Base-by-base conservation (phyloP, 148 eudicot genomes). In the Nepenthes mirabilis region DNA sequence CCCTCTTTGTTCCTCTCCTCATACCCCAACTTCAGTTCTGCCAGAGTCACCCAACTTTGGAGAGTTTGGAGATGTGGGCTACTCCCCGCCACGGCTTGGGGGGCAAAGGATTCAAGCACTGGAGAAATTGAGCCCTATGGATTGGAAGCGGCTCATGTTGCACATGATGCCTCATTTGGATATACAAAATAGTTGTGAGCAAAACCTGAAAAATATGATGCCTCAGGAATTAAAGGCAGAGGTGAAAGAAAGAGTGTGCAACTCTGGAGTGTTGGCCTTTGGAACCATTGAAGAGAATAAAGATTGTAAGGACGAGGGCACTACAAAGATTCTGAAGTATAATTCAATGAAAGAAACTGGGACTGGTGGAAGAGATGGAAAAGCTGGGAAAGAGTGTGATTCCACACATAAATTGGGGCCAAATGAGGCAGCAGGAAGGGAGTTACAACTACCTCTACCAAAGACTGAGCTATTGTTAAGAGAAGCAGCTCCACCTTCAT, bases 11-110 rank as follows among this genome's bases (percentile, higher is more conserved):
- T 54, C 71, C 47, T 86, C 96, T 52, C 99, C 99, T 9, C 77
- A 56, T 1, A 89, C 99, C 23, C 97, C 99, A 11, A 89, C 95
- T 52, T 94, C 97, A 36, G 97, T 89, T 45, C 86, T 94, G 49
- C 77, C 83, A 0, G 82, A 71, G 51, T 69, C 72, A 36, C 77
- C 68, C 37, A 70, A 51, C 34, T 64, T 34, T 36, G 68, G 56
- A 12, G 82, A 78, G 62, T 37, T 50, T 48, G 77, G 76, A 9
- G 68, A 12, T 11, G 6, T 63, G 58, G 57, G 76, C 48, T 80
- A 73, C 65, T 79, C 79, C 37, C 77, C 90, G 2, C 88, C 93
- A 5, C 72, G 69, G 56, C 84, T 94, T n/a, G 66, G 79, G 68
- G 79, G 78, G 49, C 77, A 89, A 2, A 82, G 98, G 71, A 78